Percentiles rank a stretch among this genome's conserved stretches.
Conservation (phyloP, 352 stramenopile genomes). For the Phytopythium sindhum region DNA sequence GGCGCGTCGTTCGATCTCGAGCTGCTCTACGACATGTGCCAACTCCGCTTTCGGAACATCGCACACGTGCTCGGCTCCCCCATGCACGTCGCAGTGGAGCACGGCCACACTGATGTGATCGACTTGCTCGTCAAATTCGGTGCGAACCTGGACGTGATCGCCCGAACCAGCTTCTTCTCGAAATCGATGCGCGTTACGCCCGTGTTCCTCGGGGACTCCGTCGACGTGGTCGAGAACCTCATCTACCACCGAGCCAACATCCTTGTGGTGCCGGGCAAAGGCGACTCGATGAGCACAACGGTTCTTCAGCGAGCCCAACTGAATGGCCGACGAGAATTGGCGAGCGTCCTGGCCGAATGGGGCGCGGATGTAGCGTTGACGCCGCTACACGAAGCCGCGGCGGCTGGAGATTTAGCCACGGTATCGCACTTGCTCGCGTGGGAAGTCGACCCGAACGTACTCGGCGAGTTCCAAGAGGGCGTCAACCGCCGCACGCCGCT, state of each 20-base stretch:
- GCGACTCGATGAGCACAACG: conserved; percentile 61
- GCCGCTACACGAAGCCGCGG: conserved; percentile 64
- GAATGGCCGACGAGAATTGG: conserved; percentile 52
- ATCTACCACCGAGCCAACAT: conserved; percentile 69
- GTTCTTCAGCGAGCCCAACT: conserved; percentile 71
- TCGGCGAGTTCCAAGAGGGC: conserved; percentile 69
- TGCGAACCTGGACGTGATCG: conserved; percentile 58
- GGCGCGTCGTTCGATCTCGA: conserved; percentile 55
- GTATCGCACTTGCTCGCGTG: conserved; percentile 56
- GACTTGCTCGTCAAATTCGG: conserved; percentile 51
- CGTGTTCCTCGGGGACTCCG: conserved; percentile 69
- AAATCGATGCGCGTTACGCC: conserved; percentile 63
- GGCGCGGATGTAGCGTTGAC: conserved; percentile 76
- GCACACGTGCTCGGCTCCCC: conserved; percentile 62
- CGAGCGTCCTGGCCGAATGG: conserved; percentile 61
- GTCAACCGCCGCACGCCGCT: conserved; percentile 57
- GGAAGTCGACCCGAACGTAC: conserved; percentile 51
- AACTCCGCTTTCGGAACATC: conserved; percentile 61
- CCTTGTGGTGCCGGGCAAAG: conserved; percentile 56
- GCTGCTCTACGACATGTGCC: conserved; percentile 63
- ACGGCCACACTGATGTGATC: conserved; percentile 61
- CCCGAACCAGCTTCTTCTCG: conserved; percentile 63
- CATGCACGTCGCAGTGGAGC: conserved; percentile 64
- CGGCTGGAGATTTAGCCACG: conserved; percentile 43
- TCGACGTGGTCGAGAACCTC: conserved; percentile 62